Base-by-base conservation (phyloP, 202 grass and related monocot genomes). In the Thinopyrum obtusiflorum region DNA sequence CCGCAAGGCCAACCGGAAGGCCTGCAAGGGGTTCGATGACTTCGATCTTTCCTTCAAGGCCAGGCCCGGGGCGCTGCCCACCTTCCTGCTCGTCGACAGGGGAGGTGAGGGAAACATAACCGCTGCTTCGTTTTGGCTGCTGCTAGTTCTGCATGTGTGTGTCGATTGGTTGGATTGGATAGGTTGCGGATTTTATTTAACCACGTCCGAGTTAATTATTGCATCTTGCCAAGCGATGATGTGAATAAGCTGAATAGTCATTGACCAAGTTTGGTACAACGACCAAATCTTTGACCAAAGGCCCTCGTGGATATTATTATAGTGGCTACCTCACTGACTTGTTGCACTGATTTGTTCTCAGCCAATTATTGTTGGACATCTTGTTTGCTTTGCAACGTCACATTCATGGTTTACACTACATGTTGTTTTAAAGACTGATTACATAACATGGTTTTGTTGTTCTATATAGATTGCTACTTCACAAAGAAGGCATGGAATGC, bases 401-500 rank as follows among this genome's bases (percentile, higher is more conserved):
- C 24, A 21, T 64, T 40, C 44, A 40, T 7, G 5, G 26, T 80
- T 21, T 59, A 59, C 53, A 59, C 53, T 21, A 21, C 53, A 9
- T 59, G 53, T 9, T 59, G 53, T 59, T 21, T 59, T 59, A 9
- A 59, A 59, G 53, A 59, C 20, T 59, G 53, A 63, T 70, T 27
- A 10, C 6, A 49, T 55, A 64, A 27, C 35, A 61, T 17, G 33
- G 2, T 27, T 31, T 24, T 77, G 5, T 49, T 84, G 6, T 39
- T 57, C 3, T 28, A 10, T 64, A 25, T 46, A 97, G 94, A 97
- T 73, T 97, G 94, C 65, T 94, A 84, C 86, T 97, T 97, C 33
- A 77, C 92, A 84, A 88, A 80, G 86, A 97, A 97, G 90, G 94
- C 94, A 82, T 97, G 92, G 90, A 81, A 94, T 80, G 92, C 86